phyloP scores from a whole-genome alignment of 2,329 filamentous ascomycete genomes.

The Monilinia vaccinii-corymbosi region DNA sequence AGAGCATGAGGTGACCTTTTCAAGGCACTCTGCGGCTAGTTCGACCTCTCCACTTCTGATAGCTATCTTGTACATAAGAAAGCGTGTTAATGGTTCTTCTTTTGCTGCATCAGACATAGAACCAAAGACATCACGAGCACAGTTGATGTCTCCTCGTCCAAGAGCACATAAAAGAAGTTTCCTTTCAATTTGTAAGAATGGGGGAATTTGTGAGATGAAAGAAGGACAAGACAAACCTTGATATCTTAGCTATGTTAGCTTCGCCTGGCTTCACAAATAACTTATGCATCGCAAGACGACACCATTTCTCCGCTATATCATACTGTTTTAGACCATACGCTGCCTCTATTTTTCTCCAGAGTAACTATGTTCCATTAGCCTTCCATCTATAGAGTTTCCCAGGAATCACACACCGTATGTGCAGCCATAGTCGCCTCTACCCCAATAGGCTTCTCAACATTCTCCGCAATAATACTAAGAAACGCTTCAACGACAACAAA shows the following conservation, averaged over 20 bases:
- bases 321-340: constrained; percentile 44
- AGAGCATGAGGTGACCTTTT: constrained; percentile 43
- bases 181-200: constrained; percentile 34
- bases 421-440: constrained; percentile 55
- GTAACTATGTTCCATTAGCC: constrained; percentile 41
- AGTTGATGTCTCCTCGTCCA: constrained; percentile 43
- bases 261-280: constrained; percentile 59
- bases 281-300: constrained; percentile 54
- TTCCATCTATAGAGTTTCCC: neutral
- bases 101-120: constrained; percentile 49
- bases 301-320: constrained; percentile 58
- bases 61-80: constrained; percentile 67
- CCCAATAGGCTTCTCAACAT: constrained; percentile 40
- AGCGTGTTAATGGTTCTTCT: constrained; percentile 57
- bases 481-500: constrained; percentile 34
- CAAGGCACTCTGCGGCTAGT: constrained; percentile 54
- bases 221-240: constrained; percentile 40
- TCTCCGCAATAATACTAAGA: constrained; percentile 39
- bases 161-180: constrained; percentile 66
- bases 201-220: neutral
- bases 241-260: constrained; percentile 57
- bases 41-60: constrained; percentile 49
- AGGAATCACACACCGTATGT: constrained; percentile 46
- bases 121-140: constrained; percentile 46
- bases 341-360: constrained; percentile 72